phyloP scores from a whole-genome alignment of 768 basidiomycete genomes.

The Suillus subalutaceus region DNA sequence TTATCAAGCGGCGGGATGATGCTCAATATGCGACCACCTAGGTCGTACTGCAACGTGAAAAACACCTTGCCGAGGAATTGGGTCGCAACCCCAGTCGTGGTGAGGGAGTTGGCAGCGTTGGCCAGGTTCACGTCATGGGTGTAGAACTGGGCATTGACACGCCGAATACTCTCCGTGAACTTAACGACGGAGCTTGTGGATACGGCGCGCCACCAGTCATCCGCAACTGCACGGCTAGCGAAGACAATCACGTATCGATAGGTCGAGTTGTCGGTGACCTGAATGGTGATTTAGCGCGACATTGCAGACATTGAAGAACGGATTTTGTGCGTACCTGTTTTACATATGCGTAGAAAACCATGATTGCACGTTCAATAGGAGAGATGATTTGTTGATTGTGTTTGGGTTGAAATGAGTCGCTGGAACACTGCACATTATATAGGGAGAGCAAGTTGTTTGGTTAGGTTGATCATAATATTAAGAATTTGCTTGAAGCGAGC shows the following conservation, averaged over 20 bases:
- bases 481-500: too few species aligned
- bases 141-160: background rate
- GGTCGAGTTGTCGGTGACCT: fast-evolving
- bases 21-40: background rate
- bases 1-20: background rate
- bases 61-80: background rate
- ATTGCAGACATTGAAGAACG: background rate
- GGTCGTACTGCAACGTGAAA: background rate
- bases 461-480: background rate
- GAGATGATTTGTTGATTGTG: background rate
- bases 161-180: background rate
- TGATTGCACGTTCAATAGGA: background rate
- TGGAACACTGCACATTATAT: background rate
- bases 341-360: background rate
- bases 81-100: background rate
- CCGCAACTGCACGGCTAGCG: conserved; percentile 22
- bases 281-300: background rate
- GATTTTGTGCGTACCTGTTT: background rate
- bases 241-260: conserved; percentile 27
- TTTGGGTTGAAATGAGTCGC: background rate
- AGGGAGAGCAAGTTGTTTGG: background rate
- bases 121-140: background rate
- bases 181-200: background rate
- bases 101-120: too few species aligned
- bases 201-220: conserved; percentile 30